Evolutionary conservation across 441 rosid genomes (phyloP), one percentile per base, ranked within the genome.

Genomic region (Iberis amara): DNA sequence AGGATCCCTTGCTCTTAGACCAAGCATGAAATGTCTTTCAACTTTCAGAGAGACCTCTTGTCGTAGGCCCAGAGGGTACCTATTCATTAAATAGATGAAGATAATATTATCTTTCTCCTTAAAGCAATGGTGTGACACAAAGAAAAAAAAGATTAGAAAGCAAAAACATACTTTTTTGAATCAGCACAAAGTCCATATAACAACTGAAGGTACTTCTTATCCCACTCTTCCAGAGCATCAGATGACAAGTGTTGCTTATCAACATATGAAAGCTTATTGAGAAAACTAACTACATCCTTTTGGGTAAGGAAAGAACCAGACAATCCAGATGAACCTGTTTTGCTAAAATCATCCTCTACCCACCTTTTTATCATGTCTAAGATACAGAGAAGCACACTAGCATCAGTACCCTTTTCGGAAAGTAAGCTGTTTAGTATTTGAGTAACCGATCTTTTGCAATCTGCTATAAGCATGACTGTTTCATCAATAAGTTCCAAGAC

Each of bases 1-100:
- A 59, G 97, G 97, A 80, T 94, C 94, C 74, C 74, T 87, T 46
- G 99, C 97, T 60, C 96, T 79, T 58, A 94, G 75, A 63, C 99
- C 97, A 70, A 87, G 88, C 99, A 94, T 87, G 65, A 65, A 94
- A 69, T 94, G 99, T 55, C 99, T 76, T 75, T 94, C 99, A 57
- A 89, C 99, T 84, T 83, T 94, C 73, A 62, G 84, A 69, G 87
- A 94, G 68, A 89, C 89, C 70, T 94, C 99, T 74, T 87, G 97
- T 38, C 94, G 89, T 56, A 94, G 68, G 39, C 76, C 38, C 31
- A 71, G 56, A 27, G 79, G 76, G 74, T 75, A 85, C 69, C 99
- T 94, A 79, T 41, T 65, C 59, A 57, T 62, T 30, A 31, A 41
- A 40, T 14, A 24, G 55, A 50, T 24, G 30, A 57, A 52, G 12